These are phyloP conservation scores for Dactylella cylindrospora DNA, from an alignment of 2,329 filamentous ascomycete species.

Conservation along the genomic window DNA sequence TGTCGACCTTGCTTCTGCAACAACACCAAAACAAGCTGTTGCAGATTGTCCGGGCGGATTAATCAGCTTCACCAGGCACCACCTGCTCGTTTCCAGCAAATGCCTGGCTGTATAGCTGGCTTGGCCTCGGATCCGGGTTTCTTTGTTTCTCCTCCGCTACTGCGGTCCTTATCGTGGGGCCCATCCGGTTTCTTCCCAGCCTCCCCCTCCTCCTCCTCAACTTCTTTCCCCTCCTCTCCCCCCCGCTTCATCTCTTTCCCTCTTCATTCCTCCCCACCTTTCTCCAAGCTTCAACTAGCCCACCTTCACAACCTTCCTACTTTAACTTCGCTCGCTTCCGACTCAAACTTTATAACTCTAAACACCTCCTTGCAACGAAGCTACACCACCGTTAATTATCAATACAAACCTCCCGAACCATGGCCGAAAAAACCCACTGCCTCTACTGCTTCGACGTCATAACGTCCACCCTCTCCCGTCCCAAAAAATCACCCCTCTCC, in stretches of 20 bases:
- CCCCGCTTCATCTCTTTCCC: constrained; percentile 7
- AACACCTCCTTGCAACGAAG: no score
- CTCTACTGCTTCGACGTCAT: constrained; percentile 91
- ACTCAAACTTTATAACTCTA: no score
- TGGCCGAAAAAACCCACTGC: constrained; percentile 85
- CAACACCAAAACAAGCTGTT: no score
- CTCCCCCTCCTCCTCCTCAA: not conserved
- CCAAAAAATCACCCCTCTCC: constrained; percentile 65
- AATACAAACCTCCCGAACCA: constrained; percentile 55
- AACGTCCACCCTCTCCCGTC: constrained; percentile 70
- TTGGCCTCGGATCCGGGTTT: no score
- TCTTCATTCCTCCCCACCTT: not conserved
- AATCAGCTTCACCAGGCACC: no score
- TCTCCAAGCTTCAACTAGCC: not conserved
- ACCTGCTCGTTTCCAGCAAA: no score
- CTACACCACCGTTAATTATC: no score
- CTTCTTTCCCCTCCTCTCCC: not conserved
- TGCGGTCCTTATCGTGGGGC: no score
- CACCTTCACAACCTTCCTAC: constrained; percentile 2
- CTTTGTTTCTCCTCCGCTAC: no score
- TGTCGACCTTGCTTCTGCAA: no score
- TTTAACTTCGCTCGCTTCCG: constrained; percentile 6
- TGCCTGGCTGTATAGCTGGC: no score
- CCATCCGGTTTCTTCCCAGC: not conserved
- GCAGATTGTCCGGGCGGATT: no score